Evolutionary conservation across 768 basidiomycete genomes (phyloP).

Genomic region (Trametes cubensis): DNA sequence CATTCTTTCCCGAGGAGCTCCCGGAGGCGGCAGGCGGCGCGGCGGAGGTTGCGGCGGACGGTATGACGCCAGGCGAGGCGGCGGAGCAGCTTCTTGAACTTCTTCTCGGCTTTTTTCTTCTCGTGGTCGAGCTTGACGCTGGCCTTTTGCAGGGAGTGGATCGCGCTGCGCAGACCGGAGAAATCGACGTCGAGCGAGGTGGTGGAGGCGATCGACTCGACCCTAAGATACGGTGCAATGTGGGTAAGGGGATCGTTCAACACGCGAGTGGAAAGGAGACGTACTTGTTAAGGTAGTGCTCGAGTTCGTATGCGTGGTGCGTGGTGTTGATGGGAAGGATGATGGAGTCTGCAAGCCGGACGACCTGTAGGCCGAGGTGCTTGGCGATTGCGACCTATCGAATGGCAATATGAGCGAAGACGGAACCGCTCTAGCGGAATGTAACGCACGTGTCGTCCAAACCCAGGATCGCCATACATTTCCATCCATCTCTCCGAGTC

Average conservation of each 20-base stretch:
- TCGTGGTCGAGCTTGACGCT: constrained; percentile 62
- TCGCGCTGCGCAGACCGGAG: constrained; percentile 47
- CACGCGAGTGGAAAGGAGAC: constrained; percentile 13
- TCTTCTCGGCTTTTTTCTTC: constrained; percentile 56
- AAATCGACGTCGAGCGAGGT: constrained; percentile 38
- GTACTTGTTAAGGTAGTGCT: constrained; percentile 54
- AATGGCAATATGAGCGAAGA: not conserved
- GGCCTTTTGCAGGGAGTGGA: constrained; percentile 49
- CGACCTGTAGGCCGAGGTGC: constrained; percentile 54
- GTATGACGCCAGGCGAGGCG: constrained; percentile 27
- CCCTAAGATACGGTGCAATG: constrained; percentile 29
- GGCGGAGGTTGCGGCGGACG: constrained; percentile 49
- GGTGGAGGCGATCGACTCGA: constrained; percentile 31
- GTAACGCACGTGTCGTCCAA: constrained; percentile 53
- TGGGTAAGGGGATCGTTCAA: no score
- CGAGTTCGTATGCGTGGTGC: constrained; percentile 60
- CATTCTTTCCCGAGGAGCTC: constrained; percentile 45
- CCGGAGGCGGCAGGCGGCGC: constrained; percentile 40
- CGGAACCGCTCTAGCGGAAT: not conserved
- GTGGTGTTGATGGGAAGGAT: constrained; percentile 71
- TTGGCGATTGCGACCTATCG: constrained; percentile 58
- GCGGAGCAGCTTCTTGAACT: constrained; percentile 50
- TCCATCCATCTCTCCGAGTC: constrained; percentile 64
- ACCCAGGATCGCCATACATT: constrained; percentile 65
- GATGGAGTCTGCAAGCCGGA: constrained; percentile 57